phyloP scores from a whole-genome alignment of 495 filamentous ascomycete genomes.

The Podospora pseudocomata region DNA sequence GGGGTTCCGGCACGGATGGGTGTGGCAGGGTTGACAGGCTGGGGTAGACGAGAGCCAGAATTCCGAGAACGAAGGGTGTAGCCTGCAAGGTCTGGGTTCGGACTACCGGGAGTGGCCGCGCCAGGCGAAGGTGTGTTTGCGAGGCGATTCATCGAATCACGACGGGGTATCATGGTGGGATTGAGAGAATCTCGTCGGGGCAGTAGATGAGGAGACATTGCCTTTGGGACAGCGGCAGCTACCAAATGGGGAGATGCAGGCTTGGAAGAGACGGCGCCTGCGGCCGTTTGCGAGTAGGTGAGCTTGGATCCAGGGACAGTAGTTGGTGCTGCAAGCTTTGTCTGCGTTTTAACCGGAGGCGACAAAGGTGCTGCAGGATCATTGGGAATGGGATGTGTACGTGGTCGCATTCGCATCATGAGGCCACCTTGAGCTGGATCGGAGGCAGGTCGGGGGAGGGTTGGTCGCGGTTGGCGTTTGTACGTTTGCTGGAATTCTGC shows the following conservation, averaged over 20 bases:
- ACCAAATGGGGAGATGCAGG: slow-evolving; percentile 12
- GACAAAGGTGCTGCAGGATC: not conserved
- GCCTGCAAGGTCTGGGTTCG: slow-evolving; percentile 21
- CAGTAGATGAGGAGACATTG: not conserved
- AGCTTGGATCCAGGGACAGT: slow-evolving; percentile 12
- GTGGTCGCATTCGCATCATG: slow-evolving; percentile 20
- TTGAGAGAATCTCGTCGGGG: not conserved
- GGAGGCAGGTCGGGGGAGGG: slow-evolving; percentile 12
- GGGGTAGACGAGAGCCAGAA: slow-evolving; percentile 32
- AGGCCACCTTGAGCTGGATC: slow-evolving; percentile 17
- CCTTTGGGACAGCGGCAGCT: slow-evolving; percentile 9
- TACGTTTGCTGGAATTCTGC: slow-evolving; percentile 22
- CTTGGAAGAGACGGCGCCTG: not conserved
- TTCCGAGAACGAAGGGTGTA: slow-evolving; percentile 28
- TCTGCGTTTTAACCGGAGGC: not conserved
- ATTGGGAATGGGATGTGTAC: slow-evolving; percentile 14
- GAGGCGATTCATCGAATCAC: slow-evolving; percentile 18
- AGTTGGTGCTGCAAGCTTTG: slow-evolving; percentile 13
- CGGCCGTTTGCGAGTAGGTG: slow-evolving; percentile 18
- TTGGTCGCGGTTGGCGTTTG: slow-evolving; percentile 12
- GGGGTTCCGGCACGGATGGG: slow-evolving; percentile 33
- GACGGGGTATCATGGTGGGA: slow-evolving; percentile 10
- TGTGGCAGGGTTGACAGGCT: slow-evolving; percentile 28
- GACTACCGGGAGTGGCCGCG: slow-evolving; percentile 11
- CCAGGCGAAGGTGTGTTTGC: slow-evolving; percentile 11